Base-by-base conservation (phyloP, 1,284 basidiomycete genomes). In the Cutaneotrichosporon curvatum region DNA sequence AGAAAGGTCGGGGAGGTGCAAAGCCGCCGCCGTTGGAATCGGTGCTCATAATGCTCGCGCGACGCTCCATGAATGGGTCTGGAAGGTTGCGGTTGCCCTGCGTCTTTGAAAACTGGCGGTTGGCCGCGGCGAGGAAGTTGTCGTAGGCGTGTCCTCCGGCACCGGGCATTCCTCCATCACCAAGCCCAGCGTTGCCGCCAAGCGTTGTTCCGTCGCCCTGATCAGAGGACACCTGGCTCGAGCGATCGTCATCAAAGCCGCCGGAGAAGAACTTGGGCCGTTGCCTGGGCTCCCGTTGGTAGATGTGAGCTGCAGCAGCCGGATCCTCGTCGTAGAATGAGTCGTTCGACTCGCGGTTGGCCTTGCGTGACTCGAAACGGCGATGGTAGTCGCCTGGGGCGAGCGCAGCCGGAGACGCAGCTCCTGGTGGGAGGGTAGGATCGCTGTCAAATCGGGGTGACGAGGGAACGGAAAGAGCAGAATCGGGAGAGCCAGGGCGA, bases 101-200 rank as follows among this genome's bases (percentile, higher is more conserved):
- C 53, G 87, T 85, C 59, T 80, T 81, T 18, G 82, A 84, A 55
- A 91, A 89, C 43, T 81, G 80, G 43, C 75, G 76, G 68, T 92
- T 92, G 19, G 86, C 88, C 53, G 81, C 81, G 55, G 86, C 84
- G 57, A 92, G 73, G 76, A 92, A 92, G 62, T 81, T 79, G 50
- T 78, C 79, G 67, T 82, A 92, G 12, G 49, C 40, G 14, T 54
- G 48, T 15, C 52, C 48, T 18, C 42, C 19, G 20, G 37, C 42
- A 8, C 45, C 47, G n/a, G 44, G 25, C 12, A 12, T 28, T 31
- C 41, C 44, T 42, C 6, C 48, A 41, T 6, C 48, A n/a, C n/a
- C 42, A 18, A 62, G 58, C 12, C 55, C 55, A 8, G 61, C 57
- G 16, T 61, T 28, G 7, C 25, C 25, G 25, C 25, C 25, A 12